Evolutionary conservation across 169 alveolate genomes (phyloP).

Genomic region (Plasmodium reichenowi): DNA sequence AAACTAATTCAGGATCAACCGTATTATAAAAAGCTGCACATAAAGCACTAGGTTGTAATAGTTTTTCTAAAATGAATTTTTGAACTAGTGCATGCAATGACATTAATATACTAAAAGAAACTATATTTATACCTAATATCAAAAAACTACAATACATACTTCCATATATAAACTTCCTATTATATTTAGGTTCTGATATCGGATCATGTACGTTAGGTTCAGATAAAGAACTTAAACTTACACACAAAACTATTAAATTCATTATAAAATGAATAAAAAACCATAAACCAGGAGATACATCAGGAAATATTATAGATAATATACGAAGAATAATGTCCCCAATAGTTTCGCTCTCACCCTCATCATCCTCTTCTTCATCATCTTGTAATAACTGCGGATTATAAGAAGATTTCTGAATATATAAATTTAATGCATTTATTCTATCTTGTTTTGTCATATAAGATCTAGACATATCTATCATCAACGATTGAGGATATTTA

Average conservation of each 20-base stretch:
- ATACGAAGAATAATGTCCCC: slow-evolving; percentile 48
- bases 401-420: slow-evolving; percentile 65
- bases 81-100: slow-evolving; percentile 64
- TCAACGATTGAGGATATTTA: slow-evolving; percentile 56
- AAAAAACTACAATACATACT: slow-evolving; percentile 62
- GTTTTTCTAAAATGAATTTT: slow-evolving; percentile 68
- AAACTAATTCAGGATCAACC: slow-evolving; percentile 84
- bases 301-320: slow-evolving; percentile 61
- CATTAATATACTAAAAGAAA: slow-evolving; percentile 43
- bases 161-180: slow-evolving; percentile 55
- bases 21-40: slow-evolving; percentile 82
- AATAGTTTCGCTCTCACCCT: slow-evolving; percentile 52
- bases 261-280: slow-evolving; percentile 52
- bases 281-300: slow-evolving; percentile 72
- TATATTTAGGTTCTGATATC: slow-evolving; percentile 49
- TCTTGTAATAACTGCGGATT: slow-evolving; percentile 70
- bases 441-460: slow-evolving; percentile 71
- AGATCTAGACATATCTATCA: slow-evolving; percentile 70
- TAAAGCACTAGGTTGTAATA: slow-evolving; percentile 79
- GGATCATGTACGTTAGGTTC: slow-evolving; percentile 53
- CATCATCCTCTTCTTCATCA: slow-evolving; percentile 76
- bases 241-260: slow-evolving; percentile 46
- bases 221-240: slow-evolving; percentile 61
- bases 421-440: slow-evolving; percentile 63
- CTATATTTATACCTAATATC: slow-evolving; percentile 49